Evolutionary conservation across 176 grass and related monocot species (phyloP).

Genomic region (Rhynchospora pubera): DNA sequence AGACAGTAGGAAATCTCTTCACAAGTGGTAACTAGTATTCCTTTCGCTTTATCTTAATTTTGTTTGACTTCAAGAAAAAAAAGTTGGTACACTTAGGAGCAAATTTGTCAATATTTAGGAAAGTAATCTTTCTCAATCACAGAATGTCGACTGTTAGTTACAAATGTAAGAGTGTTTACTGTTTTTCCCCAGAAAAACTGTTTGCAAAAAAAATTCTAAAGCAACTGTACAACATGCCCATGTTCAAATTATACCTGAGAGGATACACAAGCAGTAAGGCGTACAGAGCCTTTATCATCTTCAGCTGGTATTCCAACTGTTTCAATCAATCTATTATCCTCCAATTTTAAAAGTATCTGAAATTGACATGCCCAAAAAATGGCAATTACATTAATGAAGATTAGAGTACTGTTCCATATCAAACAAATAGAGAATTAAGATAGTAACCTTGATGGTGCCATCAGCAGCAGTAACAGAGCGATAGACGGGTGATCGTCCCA

Average conservation of each 20-base stretch:
- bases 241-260: conserved; percentile 51
- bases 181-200: too few relatives aligned
- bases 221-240: neutral
- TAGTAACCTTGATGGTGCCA: conserved; percentile 65
- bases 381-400: neutral
- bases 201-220: neutral
- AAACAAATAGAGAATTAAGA: neutral
- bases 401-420: neutral
- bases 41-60: neutral
- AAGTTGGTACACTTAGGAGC: neutral
- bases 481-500: conserved; percentile 71
- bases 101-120: neutral
- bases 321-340: conserved; percentile 88
- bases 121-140: neutral
- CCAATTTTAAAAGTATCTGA: conserved; percentile 92
- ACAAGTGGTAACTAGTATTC: neutral
- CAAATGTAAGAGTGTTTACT: neutral
- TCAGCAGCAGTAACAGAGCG: conserved; percentile 59
- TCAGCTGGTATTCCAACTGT: conserved; percentile 82
- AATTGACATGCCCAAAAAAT: conserved; percentile 9
- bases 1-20: neutral
- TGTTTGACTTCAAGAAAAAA: neutral
- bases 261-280: conserved; percentile 83
- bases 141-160: neutral
- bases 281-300: conserved; percentile 50